A percentile compares a stretch with the other conserved stretches of the same genome.
These are phyloP conservation scores for Loxodes magnus DNA, from an alignment of 73 alveolate species.

Conservation along the genomic window DNA sequence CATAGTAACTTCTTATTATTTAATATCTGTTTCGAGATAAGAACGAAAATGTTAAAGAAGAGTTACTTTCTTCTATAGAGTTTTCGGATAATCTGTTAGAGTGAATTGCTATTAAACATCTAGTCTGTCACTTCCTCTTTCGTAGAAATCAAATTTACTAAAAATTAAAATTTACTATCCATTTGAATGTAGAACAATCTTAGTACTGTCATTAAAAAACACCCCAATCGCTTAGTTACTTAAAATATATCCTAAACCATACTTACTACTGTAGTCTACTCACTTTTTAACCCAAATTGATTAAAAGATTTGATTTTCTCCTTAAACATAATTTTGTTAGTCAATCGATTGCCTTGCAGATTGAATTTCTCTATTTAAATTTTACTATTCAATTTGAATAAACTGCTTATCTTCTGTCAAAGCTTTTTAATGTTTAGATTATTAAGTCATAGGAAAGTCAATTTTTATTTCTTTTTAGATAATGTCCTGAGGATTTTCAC, in stretches of 20 bases:
- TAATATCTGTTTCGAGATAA: slow-evolving; percentile 27
- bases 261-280: slow-evolving; percentile 64
- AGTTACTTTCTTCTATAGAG: slow-evolving; percentile 25
- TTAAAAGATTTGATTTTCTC: neutral
- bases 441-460: too few relatives aligned
- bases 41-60: slow-evolving; percentile 22
- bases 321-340: too few relatives aligned
- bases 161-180: too few relatives aligned
- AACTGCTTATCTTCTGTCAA: too few relatives aligned
- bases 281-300: slow-evolving; percentile 50
- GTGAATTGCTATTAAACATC: slow-evolving; percentile 15
- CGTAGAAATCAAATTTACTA: slow-evolving; percentile 23
- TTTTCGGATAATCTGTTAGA: slow-evolving; percentile 23
- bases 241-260: slow-evolving; percentile 54
- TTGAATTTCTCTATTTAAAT: too few relatives aligned
- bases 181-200: slow-evolving; percentile 38
- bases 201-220: slow-evolving; percentile 56
- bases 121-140: slow-evolving; percentile 34
- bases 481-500: neutral
- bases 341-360: too few relatives aligned
- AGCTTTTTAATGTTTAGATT: too few relatives aligned
- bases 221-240: slow-evolving; percentile 53
- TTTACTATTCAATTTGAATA: too few relatives aligned
- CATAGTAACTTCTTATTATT: neutral
- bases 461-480: neutral